phyloP scores from a whole-genome alignment of 768 basidiomycete genomes.

The Lactarius trivialis region DNA sequence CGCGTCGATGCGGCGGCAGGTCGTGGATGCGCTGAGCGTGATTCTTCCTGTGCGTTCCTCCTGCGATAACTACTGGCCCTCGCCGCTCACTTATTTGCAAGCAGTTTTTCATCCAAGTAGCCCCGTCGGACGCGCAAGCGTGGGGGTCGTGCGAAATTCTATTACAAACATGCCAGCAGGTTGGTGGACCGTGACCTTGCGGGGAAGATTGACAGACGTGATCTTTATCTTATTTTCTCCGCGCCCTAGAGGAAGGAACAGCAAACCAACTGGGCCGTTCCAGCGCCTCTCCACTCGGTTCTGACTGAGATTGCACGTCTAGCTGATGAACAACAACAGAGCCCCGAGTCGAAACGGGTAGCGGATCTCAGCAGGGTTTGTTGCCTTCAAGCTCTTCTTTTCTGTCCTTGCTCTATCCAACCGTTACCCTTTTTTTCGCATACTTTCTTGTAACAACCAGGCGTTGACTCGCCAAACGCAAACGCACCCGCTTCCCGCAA shows the following conservation, averaged over 20 bases:
- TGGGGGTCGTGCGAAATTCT: slow-evolving; percentile 37
- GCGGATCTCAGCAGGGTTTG: slow-evolving; percentile 24
- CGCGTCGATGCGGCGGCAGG: slow-evolving; percentile 37
- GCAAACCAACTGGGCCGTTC: slow-evolving; percentile 13
- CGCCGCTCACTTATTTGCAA: slow-evolving; percentile 22
- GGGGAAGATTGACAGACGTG: slow-evolving; percentile 7
- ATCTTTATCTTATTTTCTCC: slow-evolving; percentile 6
- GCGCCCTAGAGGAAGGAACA: slow-evolving; percentile 17
- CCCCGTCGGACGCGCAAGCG: slow-evolving; percentile 27
- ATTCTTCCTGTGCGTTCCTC: slow-evolving; percentile 42
- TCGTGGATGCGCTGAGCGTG: slow-evolving; percentile 44
- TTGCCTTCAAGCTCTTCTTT: slow-evolving; percentile 10
- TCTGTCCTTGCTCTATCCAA: neutral
- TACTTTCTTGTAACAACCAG: neutral
- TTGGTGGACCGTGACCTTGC: slow-evolving; percentile 25
- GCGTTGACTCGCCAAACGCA: neutral
- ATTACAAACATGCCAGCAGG: slow-evolving; percentile 39
- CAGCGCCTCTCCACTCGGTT: slow-evolving; percentile 8
- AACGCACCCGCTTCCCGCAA: neutral
- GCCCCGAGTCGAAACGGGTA: slow-evolving; percentile 9
- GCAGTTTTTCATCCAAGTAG: slow-evolving; percentile 30
- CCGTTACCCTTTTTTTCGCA: neutral
- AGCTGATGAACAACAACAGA: slow-evolving; percentile 9
- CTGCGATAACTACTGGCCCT: too few species aligned
- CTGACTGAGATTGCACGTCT: slow-evolving; percentile 13